phyloP scores from a whole-genome alignment of 140 eudicot genomes.

The Bidens hawaiensis region DNA sequence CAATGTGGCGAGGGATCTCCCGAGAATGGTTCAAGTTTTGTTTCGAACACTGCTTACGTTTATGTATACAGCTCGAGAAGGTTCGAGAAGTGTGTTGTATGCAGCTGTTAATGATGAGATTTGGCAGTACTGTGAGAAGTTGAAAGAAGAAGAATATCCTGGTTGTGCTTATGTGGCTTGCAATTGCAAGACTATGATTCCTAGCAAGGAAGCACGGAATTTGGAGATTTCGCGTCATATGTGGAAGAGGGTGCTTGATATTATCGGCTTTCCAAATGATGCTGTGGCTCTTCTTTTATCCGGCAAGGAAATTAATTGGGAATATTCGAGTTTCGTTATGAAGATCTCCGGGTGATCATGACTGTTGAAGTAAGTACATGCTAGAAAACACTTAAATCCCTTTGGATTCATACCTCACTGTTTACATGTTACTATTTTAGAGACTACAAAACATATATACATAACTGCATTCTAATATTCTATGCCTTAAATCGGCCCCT shows the following conservation, averaged over 20 bases:
- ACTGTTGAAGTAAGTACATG: background rate
- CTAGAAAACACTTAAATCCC: background rate
- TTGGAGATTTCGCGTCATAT: conserved; percentile 15
- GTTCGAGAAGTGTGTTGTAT: conserved; percentile 38
- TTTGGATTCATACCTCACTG: background rate
- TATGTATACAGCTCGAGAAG: conserved; percentile 35
- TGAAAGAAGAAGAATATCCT: conserved; percentile 34
- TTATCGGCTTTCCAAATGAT: conserved; percentile 29
- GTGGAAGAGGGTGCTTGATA: conserved; percentile 38
- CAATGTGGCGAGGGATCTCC: conserved; percentile 64
- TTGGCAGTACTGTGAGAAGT: conserved; percentile 27
- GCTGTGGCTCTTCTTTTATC: conserved; percentile 26
- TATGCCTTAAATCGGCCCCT: background rate
- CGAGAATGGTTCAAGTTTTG: conserved; percentile 36
- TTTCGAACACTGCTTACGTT: conserved; percentile 19
- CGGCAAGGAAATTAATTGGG: conserved; percentile 30
- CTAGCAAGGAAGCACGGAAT: conserved; percentile 36
- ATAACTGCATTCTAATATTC: background rate
- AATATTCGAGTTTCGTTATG: conserved; percentile 16
- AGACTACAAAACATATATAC: background rate
- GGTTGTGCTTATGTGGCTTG: conserved; percentile 36
- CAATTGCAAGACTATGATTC: conserved; percentile 30
- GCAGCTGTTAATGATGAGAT: conserved; percentile 38
- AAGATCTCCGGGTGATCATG: conserved; percentile 16
- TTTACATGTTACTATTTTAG: background rate